A percentile compares a stretch with the other conserved stretches of the same genome.
Conservation (phyloP, 306 rosid genomes). For the Pueraria montana region DNA sequence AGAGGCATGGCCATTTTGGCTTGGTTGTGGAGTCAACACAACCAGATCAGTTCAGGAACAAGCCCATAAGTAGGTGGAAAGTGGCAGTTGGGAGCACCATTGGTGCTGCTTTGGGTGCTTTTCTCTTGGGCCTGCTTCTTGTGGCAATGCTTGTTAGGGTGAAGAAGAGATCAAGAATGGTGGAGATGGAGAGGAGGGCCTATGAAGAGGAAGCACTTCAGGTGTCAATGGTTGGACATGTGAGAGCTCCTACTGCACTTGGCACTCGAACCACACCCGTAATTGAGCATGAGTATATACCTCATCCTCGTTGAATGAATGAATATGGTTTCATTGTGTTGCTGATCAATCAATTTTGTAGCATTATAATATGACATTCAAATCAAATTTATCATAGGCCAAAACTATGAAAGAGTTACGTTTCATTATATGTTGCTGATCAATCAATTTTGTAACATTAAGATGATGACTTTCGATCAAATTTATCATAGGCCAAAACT, state of each 20-base stretch:
- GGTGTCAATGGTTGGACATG: constrained; percentile 98
- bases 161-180: constrained; percentile 91
- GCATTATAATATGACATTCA: constrained; percentile 49
- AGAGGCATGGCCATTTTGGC: constrained; percentile 91
- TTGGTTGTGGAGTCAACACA: constrained; percentile 69
- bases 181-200: constrained; percentile 85
- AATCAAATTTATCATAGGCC: neutral
- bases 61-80: constrained; percentile 80
- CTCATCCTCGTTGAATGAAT: constrained; percentile 72
- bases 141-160: constrained; percentile 95
- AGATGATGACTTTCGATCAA: constrained; percentile 21
- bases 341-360: constrained; percentile 56
- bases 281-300: constrained; percentile 68
- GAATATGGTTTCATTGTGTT: neutral
- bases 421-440: neutral
- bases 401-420: neutral
- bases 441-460: constrained; percentile 63
- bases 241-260: constrained; percentile 85
- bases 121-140: constrained; percentile 80
- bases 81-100: constrained; percentile 82
- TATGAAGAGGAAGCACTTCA: constrained; percentile 97
- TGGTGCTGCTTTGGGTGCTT: constrained; percentile 86
- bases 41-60: constrained; percentile 52
- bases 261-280: constrained; percentile 73
- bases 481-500: neutral